These are phyloP conservation scores for Sanguinoderma infundibulare DNA, from an alignment of 1,284 basidiomycete genomes.

Conservation along the genomic window DNA sequence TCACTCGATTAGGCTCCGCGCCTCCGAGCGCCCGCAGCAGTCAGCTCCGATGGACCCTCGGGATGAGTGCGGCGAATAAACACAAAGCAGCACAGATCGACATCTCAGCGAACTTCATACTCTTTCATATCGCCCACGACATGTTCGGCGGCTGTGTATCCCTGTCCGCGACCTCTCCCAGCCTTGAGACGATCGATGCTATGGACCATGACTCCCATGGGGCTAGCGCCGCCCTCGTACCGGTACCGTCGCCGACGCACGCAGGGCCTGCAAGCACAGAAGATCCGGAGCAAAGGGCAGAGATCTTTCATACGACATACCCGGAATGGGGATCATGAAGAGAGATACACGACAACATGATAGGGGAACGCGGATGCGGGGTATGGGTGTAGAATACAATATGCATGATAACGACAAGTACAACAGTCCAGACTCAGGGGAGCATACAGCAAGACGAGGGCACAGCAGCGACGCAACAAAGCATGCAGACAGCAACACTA, in stretches of 20 bases:
- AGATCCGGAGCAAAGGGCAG: conserved; percentile 2
- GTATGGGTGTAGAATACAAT: neutral
- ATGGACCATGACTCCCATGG: neutral
- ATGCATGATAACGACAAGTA: neutral
- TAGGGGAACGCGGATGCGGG: neutral
- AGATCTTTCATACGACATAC: conserved; percentile 8
- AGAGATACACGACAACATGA: neutral
- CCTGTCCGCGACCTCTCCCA: neutral
- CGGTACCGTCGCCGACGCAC: neutral
- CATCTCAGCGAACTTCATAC: conserved; percentile 4
- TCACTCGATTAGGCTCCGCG: neutral
- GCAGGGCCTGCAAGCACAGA: neutral
- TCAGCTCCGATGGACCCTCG: conserved; percentile 15
- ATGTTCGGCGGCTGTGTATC: conserved; percentile 8
- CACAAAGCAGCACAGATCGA: conserved; percentile 1
- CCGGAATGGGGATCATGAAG: neutral
- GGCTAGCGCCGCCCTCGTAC: neutral
- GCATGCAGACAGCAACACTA: neutral
- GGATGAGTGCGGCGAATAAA: conserved; percentile 5
- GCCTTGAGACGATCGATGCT: conserved; percentile 1
- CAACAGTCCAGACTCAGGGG: neutral
- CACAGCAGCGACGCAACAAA: neutral
- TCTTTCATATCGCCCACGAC: conserved; percentile 13
- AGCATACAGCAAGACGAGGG: neutral
- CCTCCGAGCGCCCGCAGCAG: neutral